Evolutionary conservation across 768 basidiomycete genomes (phyloP), one percentile per base, ranked within the genome.

Genomic region (Mycena amicta): DNA sequence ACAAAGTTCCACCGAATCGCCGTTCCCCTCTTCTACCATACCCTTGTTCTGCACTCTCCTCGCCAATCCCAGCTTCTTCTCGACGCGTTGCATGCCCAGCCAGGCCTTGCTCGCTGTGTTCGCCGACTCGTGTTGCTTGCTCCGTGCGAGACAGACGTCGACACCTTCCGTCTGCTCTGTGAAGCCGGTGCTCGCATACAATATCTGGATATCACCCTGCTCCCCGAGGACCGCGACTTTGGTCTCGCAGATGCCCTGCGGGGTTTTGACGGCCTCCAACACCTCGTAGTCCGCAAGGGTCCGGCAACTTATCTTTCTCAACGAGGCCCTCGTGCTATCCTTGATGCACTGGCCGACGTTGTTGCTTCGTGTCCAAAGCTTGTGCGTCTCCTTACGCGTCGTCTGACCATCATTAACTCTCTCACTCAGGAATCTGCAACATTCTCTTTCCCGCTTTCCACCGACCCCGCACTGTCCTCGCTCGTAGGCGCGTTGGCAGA

Each of bases 21-120:
- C 2, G 78, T 79, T 0, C 86, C 86, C 1, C 74, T 86, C 13
- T 77, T 84, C 60, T 88, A 88, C 73, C 75, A 80, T 66, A 75
- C 77, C 41, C 59, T 88, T 41, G 73, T 75, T 63, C 66, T 89
- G 45, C 71, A 67, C 33, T 74, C 80, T 0, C 59, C 75, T 0
- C 31, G 52, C 12, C 80, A 85, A 23, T 71, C 83, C 1, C 60
- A 64, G 12, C 60, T 68, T 8, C 75, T 80, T 13, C 72, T 79
- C 45, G 29, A 13, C 4, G 50, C 66, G 72, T 74, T 87, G 31
- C 52, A 61, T 0, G 62, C 53, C 4, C 68, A 74, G 43, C 78
- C 81, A 1, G 33, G 60, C 1, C 70, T 86, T 22, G 78, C 79
- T 0, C 27, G 27, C 3, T 68, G 72, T 43, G 75, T 87, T 31